Percentiles rank a stretch among this genome's conserved stretches.
Evolutionary conservation across 2,329 filamentous ascomycete species (phyloP).

Genomic region (Fusarium metavorans): DNA sequence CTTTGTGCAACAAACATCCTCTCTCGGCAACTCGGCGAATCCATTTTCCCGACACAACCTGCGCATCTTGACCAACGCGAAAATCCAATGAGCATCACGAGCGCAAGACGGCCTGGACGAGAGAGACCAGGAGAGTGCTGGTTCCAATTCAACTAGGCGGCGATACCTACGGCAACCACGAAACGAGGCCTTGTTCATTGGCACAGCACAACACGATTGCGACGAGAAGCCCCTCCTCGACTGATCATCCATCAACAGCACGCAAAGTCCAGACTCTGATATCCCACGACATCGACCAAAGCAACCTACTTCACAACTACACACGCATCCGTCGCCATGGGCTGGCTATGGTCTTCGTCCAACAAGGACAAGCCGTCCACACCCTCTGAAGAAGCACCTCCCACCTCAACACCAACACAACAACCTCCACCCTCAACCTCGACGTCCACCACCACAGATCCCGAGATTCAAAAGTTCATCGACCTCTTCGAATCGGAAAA

Average conservation of each 20-base stretch:
- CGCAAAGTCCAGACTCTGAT: not conserved
- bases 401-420: constrained; percentile 35
- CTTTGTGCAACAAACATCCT: not conserved
- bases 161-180: not conserved
- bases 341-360: constrained; percentile 69
- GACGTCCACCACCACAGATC: constrained; percentile 52
- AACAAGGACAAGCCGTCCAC: constrained; percentile 39
- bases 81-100: constrained; percentile 14
- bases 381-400: constrained; percentile 38
- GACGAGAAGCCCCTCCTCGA: not conserved
- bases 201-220: not conserved
- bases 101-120: not conserved
- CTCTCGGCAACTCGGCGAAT: constrained; percentile 39
- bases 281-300: not conserved
- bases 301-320: not conserved
- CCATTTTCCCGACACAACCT: constrained; percentile 40
- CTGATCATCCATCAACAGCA: not conserved
- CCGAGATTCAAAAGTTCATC: constrained; percentile 67
- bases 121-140: constrained; percentile 7
- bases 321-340: constrained; percentile 58
- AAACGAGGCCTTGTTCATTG: constrained; percentile 1
- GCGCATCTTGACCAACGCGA: constrained; percentile 22
- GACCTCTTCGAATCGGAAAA: constrained; percentile 57
- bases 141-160: constrained; percentile 2
- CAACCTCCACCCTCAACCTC: constrained; percentile 29